Evolutionary conservation across 2,329 filamentous ascomycete species (phyloP).

Genomic region (Xylariales sp.): DNA sequence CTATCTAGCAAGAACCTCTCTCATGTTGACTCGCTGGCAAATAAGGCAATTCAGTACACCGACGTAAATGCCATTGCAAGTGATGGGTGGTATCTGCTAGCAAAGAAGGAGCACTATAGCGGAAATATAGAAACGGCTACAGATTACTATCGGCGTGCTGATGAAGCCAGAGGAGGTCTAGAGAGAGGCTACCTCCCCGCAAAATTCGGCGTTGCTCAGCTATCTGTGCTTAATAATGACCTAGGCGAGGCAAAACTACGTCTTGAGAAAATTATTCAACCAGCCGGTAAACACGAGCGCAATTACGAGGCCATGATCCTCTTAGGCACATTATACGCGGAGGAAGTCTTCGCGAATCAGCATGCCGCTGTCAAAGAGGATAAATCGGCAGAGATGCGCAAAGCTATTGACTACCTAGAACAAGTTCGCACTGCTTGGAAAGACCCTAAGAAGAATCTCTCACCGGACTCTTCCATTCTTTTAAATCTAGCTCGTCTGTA

Average conservation of each 20-base stretch:
- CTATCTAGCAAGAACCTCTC: conserved; percentile 81
- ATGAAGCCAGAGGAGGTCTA: conserved; percentile 90
- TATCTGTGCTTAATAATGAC: conserved; percentile 85
- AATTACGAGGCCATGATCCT: conserved; percentile 91
- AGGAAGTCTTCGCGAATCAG: conserved; percentile 89
- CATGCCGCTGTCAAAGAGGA: conserved; percentile 81
- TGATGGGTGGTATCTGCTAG: conserved; percentile 96
- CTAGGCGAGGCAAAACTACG: conserved; percentile 92
- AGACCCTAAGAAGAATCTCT: conserved; percentile 85
- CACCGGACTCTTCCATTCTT: conserved; percentile 86
- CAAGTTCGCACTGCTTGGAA: conserved; percentile 89
- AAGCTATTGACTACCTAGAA: conserved; percentile 87
- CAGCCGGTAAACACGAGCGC: conserved; percentile 69
- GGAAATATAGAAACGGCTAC: conserved; percentile 79
- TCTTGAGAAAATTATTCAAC: conserved; percentile 92
- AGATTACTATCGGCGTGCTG: conserved; percentile 89
- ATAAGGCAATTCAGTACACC: conserved; percentile 93
- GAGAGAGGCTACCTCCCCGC: conserved; percentile 92
- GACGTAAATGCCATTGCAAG: conserved; percentile 97
- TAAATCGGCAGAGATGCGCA: conserved; percentile 84
- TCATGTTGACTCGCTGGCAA: conserved; percentile 86
- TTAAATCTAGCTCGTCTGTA: conserved; percentile 93
- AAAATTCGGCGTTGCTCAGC: conserved; percentile 92
- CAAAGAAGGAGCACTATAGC: conserved; percentile 88
- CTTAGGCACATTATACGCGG: conserved; percentile 90